Base-by-base conservation (phyloP, 179 eudicot genomes). In the Nepenthes alata region DNA sequence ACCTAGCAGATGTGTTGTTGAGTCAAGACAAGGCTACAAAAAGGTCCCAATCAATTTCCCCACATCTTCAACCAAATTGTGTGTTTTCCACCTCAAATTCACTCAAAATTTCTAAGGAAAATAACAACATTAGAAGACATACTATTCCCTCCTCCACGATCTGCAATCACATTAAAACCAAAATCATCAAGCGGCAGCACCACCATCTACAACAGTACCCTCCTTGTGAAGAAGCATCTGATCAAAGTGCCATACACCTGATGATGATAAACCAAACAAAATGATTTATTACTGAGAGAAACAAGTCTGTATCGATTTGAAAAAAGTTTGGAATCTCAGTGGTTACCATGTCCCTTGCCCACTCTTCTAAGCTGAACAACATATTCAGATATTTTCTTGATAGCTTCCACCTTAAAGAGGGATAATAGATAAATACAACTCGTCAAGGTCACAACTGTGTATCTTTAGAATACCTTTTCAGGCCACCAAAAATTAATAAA, bases 331-430 rank as follows among this genome's bases (percentile, higher is more conserved):
- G 53, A 50, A 11, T 8, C 11, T 4, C 8, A 50, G 11, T 50
- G 5, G n/a, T 58, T 81, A 89, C 97, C 97, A 62, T 89, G 93
- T 74, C 97, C 97, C 84, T 81, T 87, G 74, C 95, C 95, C 47
- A 89, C 81, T 71, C 95, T 87, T 45, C 97, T 74, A 54, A 89
- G 80, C 75, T 89, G 97, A 15, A 93, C 89, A 47, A 89, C 97
- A 74, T 89, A 89, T 66, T 89, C 95, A 0, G 97, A 80, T 45
- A 87, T 89, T 69, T 80, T 81, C 89, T 87, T 89, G 55, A 89
- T 89, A 44, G 95, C 78, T 57, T 87, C 95, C 62, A 89, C 95
- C 97, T 89, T 64, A 35, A 11, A 58, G 13, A 47, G 35, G 35
- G 4, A 59, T 53, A 37, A 57, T 11, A 11, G 11, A 34, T 6